Evolutionary conservation across 805 yeast species (phyloP), one percentile per base, ranked within the genome.

Genomic region (Scheffersomyces ergatensis): DNA sequence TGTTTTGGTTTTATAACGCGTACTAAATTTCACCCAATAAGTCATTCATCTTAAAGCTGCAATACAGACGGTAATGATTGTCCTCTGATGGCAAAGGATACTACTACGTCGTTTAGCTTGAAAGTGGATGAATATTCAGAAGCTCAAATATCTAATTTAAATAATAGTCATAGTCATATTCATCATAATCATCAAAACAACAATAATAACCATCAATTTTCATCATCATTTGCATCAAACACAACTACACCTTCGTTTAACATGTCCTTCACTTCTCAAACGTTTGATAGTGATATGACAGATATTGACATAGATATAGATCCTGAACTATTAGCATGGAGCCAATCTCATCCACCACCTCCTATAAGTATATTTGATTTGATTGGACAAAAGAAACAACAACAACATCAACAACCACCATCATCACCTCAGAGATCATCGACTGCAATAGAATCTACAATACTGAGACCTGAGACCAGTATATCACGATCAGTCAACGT

Each of bases 231-330:
- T 29, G 15, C 11, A 29, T n/a, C 32, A n/a, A 5, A 13, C 9
- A 15, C 32, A 4, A 5, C 32, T n/a, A 6, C 32, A 14, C 32
- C 18, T 8, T 25, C 29, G n/a, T 25, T 25, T 14, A 25, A 25
- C 14, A 29, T 29, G 32, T 29, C 32, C 5, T 29, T 29, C 18
- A 29, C 32, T 5, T 29, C 32, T 29, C 32, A 29, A 8, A 25
- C 27, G 12, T 36, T 31, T 29, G 44, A 45, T 20, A 44, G 43
- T 26, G 51, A 47, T 9, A 31, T 39, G 8, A 47, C 49, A 14
- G 49, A 45, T 17, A 31, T 40, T 19, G 49, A 47, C 23, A 26
- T 33, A 13, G 49, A 47, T 24, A 26, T 33, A 13, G 40, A 32
- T 20, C 20, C 42, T 3, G 17, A 17, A 14, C 25, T 34, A 13